Evolutionary conservation across 169 alveolate species (phyloP).

Genomic region (Blepharisma undulans): DNA sequence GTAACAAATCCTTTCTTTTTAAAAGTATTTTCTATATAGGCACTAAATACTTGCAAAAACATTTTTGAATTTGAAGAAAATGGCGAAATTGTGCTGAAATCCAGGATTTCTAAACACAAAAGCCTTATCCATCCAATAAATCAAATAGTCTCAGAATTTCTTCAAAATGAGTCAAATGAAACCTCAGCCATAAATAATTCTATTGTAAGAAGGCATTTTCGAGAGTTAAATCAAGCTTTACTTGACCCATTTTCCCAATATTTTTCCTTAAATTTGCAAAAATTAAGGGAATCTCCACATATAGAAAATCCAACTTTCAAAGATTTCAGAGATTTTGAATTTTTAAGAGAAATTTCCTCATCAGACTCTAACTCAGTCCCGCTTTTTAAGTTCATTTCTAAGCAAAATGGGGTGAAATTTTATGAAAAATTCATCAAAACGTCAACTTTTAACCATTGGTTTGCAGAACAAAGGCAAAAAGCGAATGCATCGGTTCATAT

Average conservation of each 20-base stretch:
- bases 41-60: neutral
- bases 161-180: neutral
- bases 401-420: neutral
- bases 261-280: neutral
- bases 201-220: conserved; percentile 3
- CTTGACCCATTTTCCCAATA: conserved; percentile 8
- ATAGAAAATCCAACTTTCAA: neutral
- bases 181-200: conserved; percentile 22
- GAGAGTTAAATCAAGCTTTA: conserved; percentile 11
- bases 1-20: conserved; percentile 36
- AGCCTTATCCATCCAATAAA: neutral
- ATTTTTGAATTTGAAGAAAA: neutral
- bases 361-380: neutral
- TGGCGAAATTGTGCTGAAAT: neutral
- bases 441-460: conserved; percentile 1
- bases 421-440: conserved; percentile 8
- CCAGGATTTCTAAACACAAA: neutral
- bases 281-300: conserved; percentile 12
- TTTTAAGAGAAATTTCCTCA: neutral
- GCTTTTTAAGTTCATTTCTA: neutral
- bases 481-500: neutral
- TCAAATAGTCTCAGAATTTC: neutral
- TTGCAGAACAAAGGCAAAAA: conserved; percentile 32
- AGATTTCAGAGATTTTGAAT: conserved; percentile 8
- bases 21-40: neutral